Evolutionary conservation across 352 stramenopile species (phyloP).

Genomic region (Phytophthora parvispora): DNA sequence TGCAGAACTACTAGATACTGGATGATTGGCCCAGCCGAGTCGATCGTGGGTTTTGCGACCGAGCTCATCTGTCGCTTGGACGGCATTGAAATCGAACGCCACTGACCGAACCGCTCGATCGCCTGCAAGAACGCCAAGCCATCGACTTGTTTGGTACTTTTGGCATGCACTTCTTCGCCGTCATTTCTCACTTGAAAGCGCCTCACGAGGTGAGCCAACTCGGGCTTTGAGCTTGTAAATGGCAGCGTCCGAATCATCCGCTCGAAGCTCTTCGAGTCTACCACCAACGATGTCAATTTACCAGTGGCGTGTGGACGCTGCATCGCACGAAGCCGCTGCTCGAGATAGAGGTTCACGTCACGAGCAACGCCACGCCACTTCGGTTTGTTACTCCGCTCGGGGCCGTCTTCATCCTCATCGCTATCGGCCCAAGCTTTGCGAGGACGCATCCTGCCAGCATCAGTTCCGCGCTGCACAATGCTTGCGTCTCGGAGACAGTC

Average conservation of each 20-base stretch:
- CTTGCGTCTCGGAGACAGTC: slow-evolving; percentile 48
- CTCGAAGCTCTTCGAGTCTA: slow-evolving; percentile 47
- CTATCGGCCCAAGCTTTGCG: slow-evolving; percentile 31
- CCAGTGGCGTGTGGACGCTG: neutral
- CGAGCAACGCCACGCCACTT: slow-evolving; percentile 62
- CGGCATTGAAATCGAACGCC: slow-evolving; percentile 33
- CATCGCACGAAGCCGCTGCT: slow-evolving; percentile 39
- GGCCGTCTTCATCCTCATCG: slow-evolving; percentile 28
- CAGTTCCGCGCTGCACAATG: slow-evolving; percentile 5
- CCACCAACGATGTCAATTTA: slow-evolving; percentile 9
- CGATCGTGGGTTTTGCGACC: slow-evolving; percentile 36
- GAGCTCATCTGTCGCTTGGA: slow-evolving; percentile 13
- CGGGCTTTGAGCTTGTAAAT: slow-evolving; percentile 48
- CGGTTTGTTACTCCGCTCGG: neutral
- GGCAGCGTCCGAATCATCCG: slow-evolving; percentile 50
- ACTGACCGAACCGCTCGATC: slow-evolving; percentile 47
- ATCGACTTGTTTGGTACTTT: slow-evolving; percentile 22
- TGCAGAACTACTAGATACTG: slow-evolving; percentile 62
- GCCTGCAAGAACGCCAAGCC: slow-evolving; percentile 46
- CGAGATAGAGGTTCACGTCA: slow-evolving; percentile 58
- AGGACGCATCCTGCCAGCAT: neutral
- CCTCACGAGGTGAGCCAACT: slow-evolving; percentile 35
- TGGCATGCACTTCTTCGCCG: neutral
- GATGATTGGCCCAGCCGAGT: slow-evolving; percentile 47
- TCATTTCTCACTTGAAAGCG: slow-evolving; percentile 21